Conservation (phyloP, 1,284 basidiomycete genomes). For the Exsudoporus floridanus region DNA sequence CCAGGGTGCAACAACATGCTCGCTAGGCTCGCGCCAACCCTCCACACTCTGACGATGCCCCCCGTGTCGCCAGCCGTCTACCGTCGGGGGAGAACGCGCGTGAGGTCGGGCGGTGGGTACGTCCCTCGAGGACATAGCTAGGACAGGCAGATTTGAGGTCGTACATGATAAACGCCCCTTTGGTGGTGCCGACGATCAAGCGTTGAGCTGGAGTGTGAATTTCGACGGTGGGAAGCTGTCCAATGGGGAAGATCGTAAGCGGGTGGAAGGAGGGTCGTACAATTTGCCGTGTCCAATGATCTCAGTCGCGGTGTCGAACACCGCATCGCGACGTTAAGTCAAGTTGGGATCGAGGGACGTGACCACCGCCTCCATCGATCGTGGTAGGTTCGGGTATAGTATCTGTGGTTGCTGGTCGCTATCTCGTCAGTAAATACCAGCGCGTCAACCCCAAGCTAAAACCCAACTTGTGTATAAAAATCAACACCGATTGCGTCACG, state of each 20-base stretch:
- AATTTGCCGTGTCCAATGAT: constrained; percentile 89
- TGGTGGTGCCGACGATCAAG: constrained; percentile 90
- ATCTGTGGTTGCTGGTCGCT: constrained; percentile 72
- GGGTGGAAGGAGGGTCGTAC: not conserved
- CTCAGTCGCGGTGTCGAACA: constrained; percentile 89
- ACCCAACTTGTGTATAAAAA: constrained; percentile 84
- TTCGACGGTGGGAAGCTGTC: constrained; percentile 84
- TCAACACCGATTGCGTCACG: constrained; percentile 92
- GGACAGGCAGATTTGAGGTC: constrained; percentile 95
- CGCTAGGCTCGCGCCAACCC: constrained; percentile 81
- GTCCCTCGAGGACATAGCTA: constrained; percentile 92
- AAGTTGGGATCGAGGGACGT: constrained; percentile 94
- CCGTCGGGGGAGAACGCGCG: constrained; percentile 94
- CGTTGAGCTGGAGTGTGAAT: constrained; percentile 87
- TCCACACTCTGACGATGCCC: constrained; percentile 82
- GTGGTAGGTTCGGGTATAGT: constrained; percentile 82
- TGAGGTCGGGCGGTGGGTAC: constrained; percentile 75
- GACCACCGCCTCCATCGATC: constrained; percentile 92
- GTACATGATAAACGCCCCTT: constrained; percentile 94
- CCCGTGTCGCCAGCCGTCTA: constrained; percentile 84
- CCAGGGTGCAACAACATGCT: constrained; percentile 87
- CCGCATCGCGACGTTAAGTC: constrained; percentile 79
- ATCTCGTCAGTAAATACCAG: not conserved
- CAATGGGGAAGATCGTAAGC: not conserved
- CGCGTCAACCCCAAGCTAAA: not conserved